phyloP scores from a whole-genome alignment of 2,329 filamentous ascomycete genomes.

The Didymellaceae sp. region DNA sequence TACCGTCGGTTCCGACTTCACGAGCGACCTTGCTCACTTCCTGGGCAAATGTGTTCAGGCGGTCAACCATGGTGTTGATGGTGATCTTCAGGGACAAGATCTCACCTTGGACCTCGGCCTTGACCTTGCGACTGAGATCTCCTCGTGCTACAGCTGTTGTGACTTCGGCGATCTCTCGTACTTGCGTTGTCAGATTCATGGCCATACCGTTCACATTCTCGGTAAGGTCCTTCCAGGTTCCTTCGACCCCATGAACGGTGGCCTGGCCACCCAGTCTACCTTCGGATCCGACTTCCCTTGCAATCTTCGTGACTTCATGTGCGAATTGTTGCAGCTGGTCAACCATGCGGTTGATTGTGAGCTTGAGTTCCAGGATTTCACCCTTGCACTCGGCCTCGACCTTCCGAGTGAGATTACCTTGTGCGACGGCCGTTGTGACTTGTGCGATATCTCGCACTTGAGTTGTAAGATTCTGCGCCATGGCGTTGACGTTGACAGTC shows the following conservation, averaged over 20 bases:
- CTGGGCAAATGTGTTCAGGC: constrained; percentile 68
- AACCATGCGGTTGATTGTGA: constrained; percentile 61
- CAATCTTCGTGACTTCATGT: constrained; percentile 61
- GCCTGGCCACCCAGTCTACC: constrained; percentile 59
- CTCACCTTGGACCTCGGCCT: constrained; percentile 60
- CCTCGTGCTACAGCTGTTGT: constrained; percentile 60
- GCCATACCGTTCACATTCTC: constrained; percentile 63
- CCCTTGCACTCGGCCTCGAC: constrained; percentile 61
- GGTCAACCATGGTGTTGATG: constrained; percentile 72
- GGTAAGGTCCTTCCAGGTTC: constrained; percentile 62
- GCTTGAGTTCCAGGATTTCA: constrained; percentile 59
- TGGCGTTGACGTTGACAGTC: constrained; percentile 62
- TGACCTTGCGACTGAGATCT: constrained; percentile 60
- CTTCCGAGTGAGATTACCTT: constrained; percentile 59
- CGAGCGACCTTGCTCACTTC: constrained; percentile 71
- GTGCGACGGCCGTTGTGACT: constrained; percentile 60
- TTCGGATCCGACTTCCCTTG: constrained; percentile 60
- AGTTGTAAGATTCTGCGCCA: constrained; percentile 61
- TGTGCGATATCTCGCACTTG: constrained; percentile 62
- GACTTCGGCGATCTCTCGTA: constrained; percentile 61
- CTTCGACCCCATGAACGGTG: constrained; percentile 60
- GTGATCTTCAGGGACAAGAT: constrained; percentile 79
- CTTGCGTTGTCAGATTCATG: constrained; percentile 59
- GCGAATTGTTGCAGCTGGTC: constrained; percentile 61
- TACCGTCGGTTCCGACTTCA: constrained; percentile 70